These are phyloP conservation scores for Blastocystis sp. DNA, from an alignment of 352 stramenopile species.

Conservation along the genomic window DNA sequence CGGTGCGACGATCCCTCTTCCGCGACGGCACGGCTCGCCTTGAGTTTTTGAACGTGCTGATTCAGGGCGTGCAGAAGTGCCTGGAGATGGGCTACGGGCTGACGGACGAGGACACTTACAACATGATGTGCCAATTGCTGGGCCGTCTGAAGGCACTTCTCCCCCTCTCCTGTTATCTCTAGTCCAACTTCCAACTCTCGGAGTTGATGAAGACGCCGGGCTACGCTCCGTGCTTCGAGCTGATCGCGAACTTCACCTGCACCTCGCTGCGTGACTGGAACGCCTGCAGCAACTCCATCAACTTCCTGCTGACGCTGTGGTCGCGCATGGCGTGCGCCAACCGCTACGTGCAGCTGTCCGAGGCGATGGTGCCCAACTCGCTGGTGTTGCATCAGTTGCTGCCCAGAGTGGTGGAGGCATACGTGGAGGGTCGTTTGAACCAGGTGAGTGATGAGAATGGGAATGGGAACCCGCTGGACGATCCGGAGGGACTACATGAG, in stretches of 20 bases:
- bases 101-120: constrained; percentile 66
- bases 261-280: constrained; percentile 64
- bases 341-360: constrained; percentile 56
- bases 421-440: constrained; percentile 43
- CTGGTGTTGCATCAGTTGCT: constrained; percentile 35
- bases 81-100: constrained; percentile 35
- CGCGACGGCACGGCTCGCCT: background rate
- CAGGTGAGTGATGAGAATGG: constrained; percentile 41
- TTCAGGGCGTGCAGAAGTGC: constrained; percentile 23
- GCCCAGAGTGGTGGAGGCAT: constrained; percentile 45
- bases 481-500: constrained; percentile 49
- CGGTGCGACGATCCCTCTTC: constrained; percentile 46
- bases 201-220: constrained; percentile 60
- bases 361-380: constrained; percentile 1
- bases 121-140: constrained; percentile 68
- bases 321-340: constrained; percentile 59
- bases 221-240: constrained; percentile 23
- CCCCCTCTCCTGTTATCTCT: background rate
- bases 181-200: constrained; percentile 69
- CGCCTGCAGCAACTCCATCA: constrained; percentile 64
- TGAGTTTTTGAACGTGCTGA: constrained; percentile 54
- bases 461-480: constrained; percentile 44
- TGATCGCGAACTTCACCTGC: constrained; percentile 68
- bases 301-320: constrained; percentile 65
- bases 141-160: constrained; percentile 27